Percentiles rank a stretch among this genome's conserved stretches.
Conservation (phyloP, 2,329 filamentous ascomycete genomes). For the Aspergillus sp. region DNA sequence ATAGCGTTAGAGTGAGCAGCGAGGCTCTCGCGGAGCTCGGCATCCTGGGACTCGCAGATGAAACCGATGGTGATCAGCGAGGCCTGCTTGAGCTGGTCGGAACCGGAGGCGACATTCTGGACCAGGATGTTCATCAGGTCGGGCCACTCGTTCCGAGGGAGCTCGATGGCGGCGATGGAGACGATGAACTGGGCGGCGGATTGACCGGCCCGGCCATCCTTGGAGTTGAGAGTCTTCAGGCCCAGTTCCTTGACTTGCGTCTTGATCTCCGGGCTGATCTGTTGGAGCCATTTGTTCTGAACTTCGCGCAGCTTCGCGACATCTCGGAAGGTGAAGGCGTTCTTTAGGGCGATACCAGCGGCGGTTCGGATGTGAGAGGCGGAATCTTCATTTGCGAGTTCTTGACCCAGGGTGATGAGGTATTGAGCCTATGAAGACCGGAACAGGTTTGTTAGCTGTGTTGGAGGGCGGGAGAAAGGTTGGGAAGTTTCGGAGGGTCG, state of each 20-base stretch:
- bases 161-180: conserved; percentile 89
- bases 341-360: conserved; percentile 95
- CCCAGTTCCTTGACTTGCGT: conserved; percentile 82
- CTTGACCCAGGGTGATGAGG: conserved; percentile 85
- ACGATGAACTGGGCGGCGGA: conserved; percentile 94
- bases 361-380: conserved; percentile 84
- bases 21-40: conserved; percentile 77
- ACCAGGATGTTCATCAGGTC: conserved; percentile 88
- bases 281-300: conserved; percentile 88
- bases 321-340: conserved; percentile 95
- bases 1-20: conserved; percentile 93
- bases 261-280: conserved; percentile 80
- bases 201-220: conserved; percentile 78
- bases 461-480: neutral
- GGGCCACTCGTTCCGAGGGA: conserved; percentile 89
- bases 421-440: conserved; percentile 71
- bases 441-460: conserved; percentile 25
- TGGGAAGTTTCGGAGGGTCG: neutral
- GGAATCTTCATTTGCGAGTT: conserved; percentile 87
- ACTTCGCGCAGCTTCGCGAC: conserved; percentile 81
- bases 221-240: conserved; percentile 80
- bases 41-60: conserved; percentile 93
- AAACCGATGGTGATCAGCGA: conserved; percentile 96
- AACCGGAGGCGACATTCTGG: conserved; percentile 85
- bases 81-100: conserved; percentile 86